A percentile compares a stretch with the other conserved stretches of the same genome.
Conservation (phyloP, 1,284 basidiomycete genomes). For the Sanguinoderma infundibulare region DNA sequence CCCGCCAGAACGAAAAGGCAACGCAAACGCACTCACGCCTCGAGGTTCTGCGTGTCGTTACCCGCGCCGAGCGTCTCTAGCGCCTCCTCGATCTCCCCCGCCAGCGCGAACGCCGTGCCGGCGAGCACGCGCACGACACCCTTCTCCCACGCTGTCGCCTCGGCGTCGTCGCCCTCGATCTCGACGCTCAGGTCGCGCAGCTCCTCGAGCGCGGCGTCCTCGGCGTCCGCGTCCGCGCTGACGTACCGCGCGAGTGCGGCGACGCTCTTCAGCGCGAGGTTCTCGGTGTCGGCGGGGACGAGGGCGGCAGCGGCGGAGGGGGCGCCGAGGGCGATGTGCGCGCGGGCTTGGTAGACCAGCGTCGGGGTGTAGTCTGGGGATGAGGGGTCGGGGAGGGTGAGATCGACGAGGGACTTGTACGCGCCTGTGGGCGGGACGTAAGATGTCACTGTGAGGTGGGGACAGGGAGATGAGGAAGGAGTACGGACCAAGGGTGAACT, state of each 20-base stretch:
- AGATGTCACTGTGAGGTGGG: slow-evolving; percentile 10
- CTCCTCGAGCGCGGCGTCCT: slow-evolving; percentile 74
- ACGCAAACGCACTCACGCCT: slow-evolving; percentile 66
- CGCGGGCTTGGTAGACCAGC: slow-evolving; percentile 83
- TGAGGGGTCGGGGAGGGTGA: slow-evolving; percentile 60
- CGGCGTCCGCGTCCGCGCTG: slow-evolving; percentile 41
- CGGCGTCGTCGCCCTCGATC: slow-evolving; percentile 77
- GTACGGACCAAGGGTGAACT: slow-evolving; percentile 75
- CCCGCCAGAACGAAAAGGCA: slow-evolving; percentile 6
- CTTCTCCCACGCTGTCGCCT: slow-evolving; percentile 65
- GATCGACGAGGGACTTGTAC: slow-evolving; percentile 60
- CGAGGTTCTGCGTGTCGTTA: slow-evolving; percentile 76
- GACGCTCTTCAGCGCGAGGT: slow-evolving; percentile 74
- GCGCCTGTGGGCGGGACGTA: slow-evolving; percentile 51
- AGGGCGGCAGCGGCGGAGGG: slow-evolving; percentile 58
- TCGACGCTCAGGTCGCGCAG: slow-evolving; percentile 87
- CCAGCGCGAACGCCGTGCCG: slow-evolving; percentile 82
- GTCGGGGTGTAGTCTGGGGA: slow-evolving; percentile 68
- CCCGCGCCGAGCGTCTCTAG: slow-evolving; percentile 82
- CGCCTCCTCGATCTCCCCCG: slow-evolving; percentile 89
- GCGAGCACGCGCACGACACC: slow-evolving; percentile 78
- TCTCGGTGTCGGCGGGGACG: slow-evolving; percentile 61
- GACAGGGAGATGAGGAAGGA: neutral
- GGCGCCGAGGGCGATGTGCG: slow-evolving; percentile 79
- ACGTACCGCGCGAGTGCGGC: slow-evolving; percentile 74